Evolutionary conservation across 2,329 filamentous ascomycete species (phyloP), one percentile per base, ranked within the genome.

Genomic region (Aspergillus aculeatinus): DNA sequence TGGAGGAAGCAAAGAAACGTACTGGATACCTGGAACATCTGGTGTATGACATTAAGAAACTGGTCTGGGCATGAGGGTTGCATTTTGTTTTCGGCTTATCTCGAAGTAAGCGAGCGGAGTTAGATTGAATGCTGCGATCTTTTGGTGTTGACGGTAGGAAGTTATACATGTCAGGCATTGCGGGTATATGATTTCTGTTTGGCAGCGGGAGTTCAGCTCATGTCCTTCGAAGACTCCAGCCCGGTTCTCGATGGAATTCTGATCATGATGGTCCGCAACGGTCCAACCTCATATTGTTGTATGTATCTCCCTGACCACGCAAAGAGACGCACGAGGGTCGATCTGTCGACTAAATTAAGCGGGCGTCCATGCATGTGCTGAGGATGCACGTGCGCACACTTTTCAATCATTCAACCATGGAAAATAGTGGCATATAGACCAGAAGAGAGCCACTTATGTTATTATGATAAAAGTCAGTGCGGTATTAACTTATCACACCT

Each of bases 1-100:
- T 96, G 56, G 87, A 86, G 2, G 92, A 97, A 71, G 95, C 95
- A 59, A 94, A 86, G 82, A 90, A 85, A 80, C 92, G 89, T 62
- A 97, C 94, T 0, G 91, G 92, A 0, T 82, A 96, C 68, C 75
- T 98, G 55, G 94, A 97, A 76, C 89, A 94, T 73, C 77, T 96
- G 70, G 91, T 92, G 1, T 92, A 98, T 80, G 90, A 89, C 60
- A 83, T 98, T 69, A 97, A 96, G 85, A 96, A 91, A 81, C 78
- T 98, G 73, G 92, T 99, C 12, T 98, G 95, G 95, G 82, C 83
- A 3, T 86, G 69, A 60, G 23, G 7, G 33, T 14, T 33, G 39
- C 14, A 19, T 44, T 44, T 19, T 9, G 14, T 19, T 44, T 44
- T 2, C 27, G 27, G 16, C n/a, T 6, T n/a, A 14, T 35, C 11